Percentiles rank a stretch among this genome's conserved stretches.
These are phyloP conservation scores for Blastocrithidia nonstop DNA, from an alignment of 208 protist species.

Conservation along the genomic window DNA sequence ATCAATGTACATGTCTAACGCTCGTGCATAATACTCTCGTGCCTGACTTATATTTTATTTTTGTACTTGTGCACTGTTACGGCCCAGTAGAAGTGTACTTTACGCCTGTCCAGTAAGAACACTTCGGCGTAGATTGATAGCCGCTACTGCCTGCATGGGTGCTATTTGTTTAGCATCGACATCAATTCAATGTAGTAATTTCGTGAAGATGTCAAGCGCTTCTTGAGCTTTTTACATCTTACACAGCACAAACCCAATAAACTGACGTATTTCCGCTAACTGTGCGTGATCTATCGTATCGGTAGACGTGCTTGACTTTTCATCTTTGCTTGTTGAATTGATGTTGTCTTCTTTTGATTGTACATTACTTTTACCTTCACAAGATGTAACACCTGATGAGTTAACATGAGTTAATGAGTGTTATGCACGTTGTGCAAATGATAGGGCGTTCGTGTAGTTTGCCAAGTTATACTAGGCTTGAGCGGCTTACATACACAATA, in stretches of 20 bases:
- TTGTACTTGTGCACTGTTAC: too few relatives aligned
- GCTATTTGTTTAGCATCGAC: slow-evolving; percentile 62
- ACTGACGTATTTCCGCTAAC: slow-evolving; percentile 55
- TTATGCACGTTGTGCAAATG: slow-evolving; percentile 22
- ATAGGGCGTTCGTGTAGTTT: slow-evolving; percentile 35
- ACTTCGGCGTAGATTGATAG: slow-evolving; percentile 62
- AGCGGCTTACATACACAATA: slow-evolving; percentile 68
- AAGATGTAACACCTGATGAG: not conserved
- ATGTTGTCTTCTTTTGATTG: too few relatives aligned
- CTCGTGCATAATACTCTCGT: slow-evolving; percentile 49
- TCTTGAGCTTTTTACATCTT: slow-evolving; percentile 19
- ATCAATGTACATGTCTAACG: slow-evolving; percentile 74
- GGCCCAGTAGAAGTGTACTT: slow-evolving; percentile 13
- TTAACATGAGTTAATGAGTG: slow-evolving; percentile 21
- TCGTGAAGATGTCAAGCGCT: slow-evolving; percentile 41
- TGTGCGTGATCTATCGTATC: slow-evolving; percentile 52
- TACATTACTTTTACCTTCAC: too few relatives aligned
- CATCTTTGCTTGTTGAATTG: too few relatives aligned
- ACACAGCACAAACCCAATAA: slow-evolving; percentile 54
- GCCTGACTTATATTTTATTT: slow-evolving; percentile 16
- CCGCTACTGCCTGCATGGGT: slow-evolving; percentile 80
- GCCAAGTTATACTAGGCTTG: slow-evolving; percentile 69
- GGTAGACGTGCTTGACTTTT: slow-evolving; percentile 5
- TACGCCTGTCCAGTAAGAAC: slow-evolving; percentile 63
- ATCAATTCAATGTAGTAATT: slow-evolving; percentile 72